Evolutionary conservation across 202 grass and related monocot genomes (phyloP).

Genomic region (Digitaria exilis): DNA sequence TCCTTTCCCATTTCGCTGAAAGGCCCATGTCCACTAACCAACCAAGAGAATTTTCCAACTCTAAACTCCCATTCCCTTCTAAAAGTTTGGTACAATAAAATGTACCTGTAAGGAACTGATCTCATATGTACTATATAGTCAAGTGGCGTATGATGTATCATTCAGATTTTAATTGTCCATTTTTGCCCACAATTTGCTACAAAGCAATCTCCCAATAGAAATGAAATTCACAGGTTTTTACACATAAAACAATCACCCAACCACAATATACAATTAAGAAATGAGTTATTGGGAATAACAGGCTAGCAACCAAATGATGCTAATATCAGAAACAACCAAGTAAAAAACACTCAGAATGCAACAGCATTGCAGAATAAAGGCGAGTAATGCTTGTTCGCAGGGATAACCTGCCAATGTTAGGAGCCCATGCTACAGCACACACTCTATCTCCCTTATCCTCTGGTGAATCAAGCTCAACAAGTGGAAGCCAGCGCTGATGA

Average conservation of each 20-base stretch:
- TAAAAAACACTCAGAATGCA: slow-evolving; percentile 8
- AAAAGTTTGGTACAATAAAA: neutral
- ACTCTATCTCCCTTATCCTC: slow-evolving; percentile 72
- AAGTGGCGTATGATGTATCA: neutral
- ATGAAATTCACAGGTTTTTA: neutral
- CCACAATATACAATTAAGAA: neutral
- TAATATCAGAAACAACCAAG: slow-evolving; percentile 9
- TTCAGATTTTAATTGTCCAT: slow-evolving; percentile 3
- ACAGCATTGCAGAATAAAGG: slow-evolving; percentile 20
- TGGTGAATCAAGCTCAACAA: slow-evolving; percentile 72
- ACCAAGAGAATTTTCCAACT: neutral
- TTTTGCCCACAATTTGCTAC: neutral
- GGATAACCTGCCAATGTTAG: slow-evolving; percentile 88
- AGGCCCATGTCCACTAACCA: neutral
- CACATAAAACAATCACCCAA: slow-evolving; percentile 7
- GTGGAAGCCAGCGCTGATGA: slow-evolving; percentile 86
- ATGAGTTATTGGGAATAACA: slow-evolving; percentile 3
- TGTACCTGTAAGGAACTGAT: neutral
- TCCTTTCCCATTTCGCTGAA: neutral
- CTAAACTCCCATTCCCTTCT: slow-evolving; percentile 5
- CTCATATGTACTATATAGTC: neutral
- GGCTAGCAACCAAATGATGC: slow-evolving; percentile 10
- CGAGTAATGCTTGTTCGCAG: slow-evolving; percentile 7
- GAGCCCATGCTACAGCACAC: slow-evolving; percentile 89
- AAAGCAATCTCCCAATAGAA: slow-evolving; percentile 9